These are phyloP conservation scores for Pseudomicrostroma phylloplanum DNA, from an alignment of 1,284 basidiomycete genomes.

Conservation along the genomic window DNA sequence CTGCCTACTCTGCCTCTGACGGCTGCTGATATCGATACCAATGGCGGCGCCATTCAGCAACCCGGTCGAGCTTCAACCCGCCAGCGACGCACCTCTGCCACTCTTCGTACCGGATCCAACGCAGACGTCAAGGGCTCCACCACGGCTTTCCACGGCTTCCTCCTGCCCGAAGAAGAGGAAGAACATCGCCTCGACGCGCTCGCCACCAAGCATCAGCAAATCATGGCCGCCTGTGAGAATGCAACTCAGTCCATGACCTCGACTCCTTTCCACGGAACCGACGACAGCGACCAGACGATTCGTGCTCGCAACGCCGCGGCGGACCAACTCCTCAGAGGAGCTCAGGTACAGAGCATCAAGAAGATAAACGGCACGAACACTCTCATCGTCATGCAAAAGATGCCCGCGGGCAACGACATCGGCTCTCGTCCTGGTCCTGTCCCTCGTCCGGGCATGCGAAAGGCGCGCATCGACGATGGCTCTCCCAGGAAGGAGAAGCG, in stretches of 20 bases:
- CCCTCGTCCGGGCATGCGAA: too few species aligned
- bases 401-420: too few species aligned
- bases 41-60: not conserved
- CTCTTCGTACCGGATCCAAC: not conserved
- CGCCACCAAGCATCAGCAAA: too few species aligned
- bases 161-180: not conserved
- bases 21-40: not conserved
- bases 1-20: not conserved
- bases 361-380: not conserved
- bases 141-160: not conserved
- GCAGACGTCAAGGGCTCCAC: not conserved
- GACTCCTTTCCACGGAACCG: not conserved
- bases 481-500: too few species aligned
- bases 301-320: not conserved
- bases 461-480: too few species aligned
- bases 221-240: not conserved
- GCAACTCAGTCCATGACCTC: not conserved
- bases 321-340: not conserved
- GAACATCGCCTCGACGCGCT: too few species aligned
- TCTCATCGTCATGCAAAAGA: too few species aligned
- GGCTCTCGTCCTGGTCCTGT: too few species aligned
- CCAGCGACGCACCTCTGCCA: not conserved
- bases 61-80: too few species aligned
- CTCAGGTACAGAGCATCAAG: not conserved
- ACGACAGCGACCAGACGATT: not conserved